phyloP scores from a whole-genome alignment of 2,329 filamentous ascomycete species.

The Eutypa lata region DNA sequence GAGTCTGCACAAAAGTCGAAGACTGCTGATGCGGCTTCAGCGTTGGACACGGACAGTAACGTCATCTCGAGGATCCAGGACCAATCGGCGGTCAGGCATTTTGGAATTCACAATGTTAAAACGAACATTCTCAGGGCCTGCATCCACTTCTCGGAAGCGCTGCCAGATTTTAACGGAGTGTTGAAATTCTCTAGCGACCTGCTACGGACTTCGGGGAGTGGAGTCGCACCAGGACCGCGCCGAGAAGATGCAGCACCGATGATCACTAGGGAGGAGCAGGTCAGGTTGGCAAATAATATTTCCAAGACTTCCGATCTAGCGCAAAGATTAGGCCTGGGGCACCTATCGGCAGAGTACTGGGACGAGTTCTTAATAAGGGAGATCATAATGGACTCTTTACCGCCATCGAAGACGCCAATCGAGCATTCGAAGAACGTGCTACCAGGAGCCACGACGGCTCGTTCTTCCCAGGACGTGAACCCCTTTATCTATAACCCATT shows the following conservation, averaged over 20 bases:
- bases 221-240: constrained; percentile 69
- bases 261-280: constrained; percentile 78
- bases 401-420: constrained; percentile 59
- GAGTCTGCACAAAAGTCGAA: constrained; percentile 26
- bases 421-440: constrained; percentile 59
- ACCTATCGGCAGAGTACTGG: constrained; percentile 85
- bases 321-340: constrained; percentile 66
- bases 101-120: constrained; percentile 78
- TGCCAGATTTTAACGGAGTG: constrained; percentile 90
- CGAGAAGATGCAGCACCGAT: constrained; percentile 67
- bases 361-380: constrained; percentile 89
- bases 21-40: constrained; percentile 14
- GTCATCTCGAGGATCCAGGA: constrained; percentile 56
- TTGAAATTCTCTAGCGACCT: constrained; percentile 82
- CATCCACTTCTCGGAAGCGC: constrained; percentile 87
- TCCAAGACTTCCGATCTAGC: constrained; percentile 78
- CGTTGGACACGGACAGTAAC: constrained; percentile 48
- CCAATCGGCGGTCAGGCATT: constrained; percentile 58
- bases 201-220: constrained; percentile 76
- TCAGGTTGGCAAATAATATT: constrained; percentile 80
- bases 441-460: constrained; percentile 46
- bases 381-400: constrained; percentile 64
- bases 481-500: constrained; percentile 98
- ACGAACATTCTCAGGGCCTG: constrained; percentile 85
- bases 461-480: constrained; percentile 62